These are phyloP conservation scores for Verticillium dahliae DNA, from an alignment of 2,329 filamentous ascomycete species.

Conservation along the genomic window DNA sequence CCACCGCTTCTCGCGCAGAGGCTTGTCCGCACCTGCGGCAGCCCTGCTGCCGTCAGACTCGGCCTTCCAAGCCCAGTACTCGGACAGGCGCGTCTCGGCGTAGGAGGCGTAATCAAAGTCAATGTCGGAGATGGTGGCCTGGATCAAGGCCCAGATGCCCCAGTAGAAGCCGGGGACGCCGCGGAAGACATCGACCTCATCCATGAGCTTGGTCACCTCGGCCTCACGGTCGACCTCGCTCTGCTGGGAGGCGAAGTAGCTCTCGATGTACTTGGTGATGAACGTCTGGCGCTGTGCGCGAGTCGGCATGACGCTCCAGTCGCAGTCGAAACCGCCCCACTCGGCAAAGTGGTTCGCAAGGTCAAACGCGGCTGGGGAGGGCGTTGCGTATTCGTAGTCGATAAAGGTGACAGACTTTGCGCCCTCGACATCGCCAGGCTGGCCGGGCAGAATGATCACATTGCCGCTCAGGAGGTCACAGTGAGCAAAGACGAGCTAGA, in stretches of 20 bases:
- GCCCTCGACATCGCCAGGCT: slow-evolving; percentile 11
- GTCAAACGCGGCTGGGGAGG: slow-evolving; percentile 91
- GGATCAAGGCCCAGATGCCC: slow-evolving; percentile 95
- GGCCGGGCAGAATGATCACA: slow-evolving; percentile 69
- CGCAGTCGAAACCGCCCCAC: slow-evolving; percentile 96
- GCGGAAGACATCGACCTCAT: slow-evolving; percentile 80
- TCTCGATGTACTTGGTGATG: slow-evolving; percentile 72
- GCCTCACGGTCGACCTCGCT: slow-evolving; percentile 43
- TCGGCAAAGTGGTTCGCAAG: slow-evolving; percentile 97
- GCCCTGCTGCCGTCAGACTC: slow-evolving; percentile 59
- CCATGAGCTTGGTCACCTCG: slow-evolving; percentile 63
- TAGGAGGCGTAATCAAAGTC: slow-evolving; percentile 95
- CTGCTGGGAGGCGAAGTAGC: slow-evolving; percentile 54
- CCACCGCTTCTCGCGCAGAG: slow-evolving; percentile 77
- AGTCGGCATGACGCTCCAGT: slow-evolving; percentile 77
- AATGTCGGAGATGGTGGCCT: slow-evolving; percentile 88
- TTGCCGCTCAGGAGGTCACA: slow-evolving; percentile 96
- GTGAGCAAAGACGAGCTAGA: slow-evolving; percentile 81
- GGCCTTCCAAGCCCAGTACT: slow-evolving; percentile 89
- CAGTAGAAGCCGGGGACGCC: slow-evolving; percentile 85
- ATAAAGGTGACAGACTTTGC: slow-evolving; percentile 69
- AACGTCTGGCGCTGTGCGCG: slow-evolving; percentile 71
- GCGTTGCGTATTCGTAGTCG: slow-evolving; percentile 96
- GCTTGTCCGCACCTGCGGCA: slow-evolving; percentile 48
- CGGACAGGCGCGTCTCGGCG: slow-evolving; percentile 76